Evolutionary conservation across 2,329 filamentous ascomycete genomes (phyloP).

Genomic region (Penicillium sp.): DNA sequence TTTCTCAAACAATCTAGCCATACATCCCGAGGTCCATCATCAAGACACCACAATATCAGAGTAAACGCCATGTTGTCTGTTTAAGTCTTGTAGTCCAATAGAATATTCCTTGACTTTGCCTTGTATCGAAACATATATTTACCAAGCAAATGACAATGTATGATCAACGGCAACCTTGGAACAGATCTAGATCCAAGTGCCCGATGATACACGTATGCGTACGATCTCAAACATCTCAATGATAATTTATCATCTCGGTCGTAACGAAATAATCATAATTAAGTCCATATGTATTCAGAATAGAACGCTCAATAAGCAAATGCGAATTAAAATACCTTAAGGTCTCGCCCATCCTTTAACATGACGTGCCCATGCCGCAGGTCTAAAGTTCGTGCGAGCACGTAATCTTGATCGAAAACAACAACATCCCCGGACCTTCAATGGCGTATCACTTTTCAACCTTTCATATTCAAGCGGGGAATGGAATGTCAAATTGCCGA

Average conservation of each 20-base stretch:
- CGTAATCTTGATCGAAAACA: constrained; percentile 29
- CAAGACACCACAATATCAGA: too few species aligned
- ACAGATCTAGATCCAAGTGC: neutral
- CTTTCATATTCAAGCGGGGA: neutral
- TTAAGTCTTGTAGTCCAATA: neutral
- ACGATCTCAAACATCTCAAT: too few species aligned
- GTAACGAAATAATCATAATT: neutral
- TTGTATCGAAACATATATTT: neutral
- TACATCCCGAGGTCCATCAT: too few species aligned
- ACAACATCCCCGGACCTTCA: constrained; percentile 22
- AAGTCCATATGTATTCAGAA: neutral
- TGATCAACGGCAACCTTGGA: neutral
- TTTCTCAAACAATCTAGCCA: too few species aligned
- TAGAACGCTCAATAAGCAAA: neutral
- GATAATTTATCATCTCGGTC: neutral
- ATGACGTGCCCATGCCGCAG: constrained; percentile 2
- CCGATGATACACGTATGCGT: too few species aligned
- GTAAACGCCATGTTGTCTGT: too few species aligned
- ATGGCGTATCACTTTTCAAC: neutral
- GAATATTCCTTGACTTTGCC: too few species aligned
- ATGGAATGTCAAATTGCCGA: neutral
- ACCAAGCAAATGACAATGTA: neutral
- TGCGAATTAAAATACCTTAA: neutral
- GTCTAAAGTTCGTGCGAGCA: constrained; percentile 28
- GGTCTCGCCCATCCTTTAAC: neutral